These are phyloP conservation scores for Phylloporus sp. DNA, from an alignment of 1,284 basidiomycete genomes.

Conservation along the genomic window DNA sequence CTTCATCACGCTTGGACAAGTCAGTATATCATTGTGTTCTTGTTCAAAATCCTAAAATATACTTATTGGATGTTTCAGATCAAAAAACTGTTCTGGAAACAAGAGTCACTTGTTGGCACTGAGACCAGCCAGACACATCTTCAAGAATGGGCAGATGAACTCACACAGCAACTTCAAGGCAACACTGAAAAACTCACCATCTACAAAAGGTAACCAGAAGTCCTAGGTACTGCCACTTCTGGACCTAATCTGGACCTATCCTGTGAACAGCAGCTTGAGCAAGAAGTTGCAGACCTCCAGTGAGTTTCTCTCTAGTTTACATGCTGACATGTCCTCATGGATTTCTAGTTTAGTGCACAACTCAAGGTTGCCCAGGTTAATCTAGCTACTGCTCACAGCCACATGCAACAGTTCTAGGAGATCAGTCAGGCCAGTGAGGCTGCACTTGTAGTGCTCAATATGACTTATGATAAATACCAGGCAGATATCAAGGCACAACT, in stretches of 20 bases:
- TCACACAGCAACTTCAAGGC: constrained; percentile 73
- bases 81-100: constrained; percentile 68
- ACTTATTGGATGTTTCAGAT: constrained; percentile 44
- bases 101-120: constrained; percentile 75
- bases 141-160: constrained; percentile 75
- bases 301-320: constrained; percentile 37
- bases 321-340: background rate
- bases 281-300: constrained; percentile 85
- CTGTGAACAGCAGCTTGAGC: constrained; percentile 80
- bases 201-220: constrained; percentile 71
- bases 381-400: constrained; percentile 66
- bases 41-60: background rate
- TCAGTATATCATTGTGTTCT: constrained; percentile 51
- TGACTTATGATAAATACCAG: constrained; percentile 82
- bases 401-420: constrained; percentile 84
- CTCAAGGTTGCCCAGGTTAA: constrained; percentile 80
- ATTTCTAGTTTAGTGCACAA: constrained; percentile 53
- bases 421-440: constrained; percentile 83
- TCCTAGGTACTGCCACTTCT: constrained; percentile 35
- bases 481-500: constrained; percentile 67
- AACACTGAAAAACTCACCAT: constrained; percentile 85
- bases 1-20: constrained; percentile 77
- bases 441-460: constrained; percentile 70
- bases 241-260: constrained; percentile 51
- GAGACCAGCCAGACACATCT: constrained; percentile 84